Conservation (phyloP, 2,329 filamentous ascomycete species). For the Aspergillus hiratsukae region DNA sequence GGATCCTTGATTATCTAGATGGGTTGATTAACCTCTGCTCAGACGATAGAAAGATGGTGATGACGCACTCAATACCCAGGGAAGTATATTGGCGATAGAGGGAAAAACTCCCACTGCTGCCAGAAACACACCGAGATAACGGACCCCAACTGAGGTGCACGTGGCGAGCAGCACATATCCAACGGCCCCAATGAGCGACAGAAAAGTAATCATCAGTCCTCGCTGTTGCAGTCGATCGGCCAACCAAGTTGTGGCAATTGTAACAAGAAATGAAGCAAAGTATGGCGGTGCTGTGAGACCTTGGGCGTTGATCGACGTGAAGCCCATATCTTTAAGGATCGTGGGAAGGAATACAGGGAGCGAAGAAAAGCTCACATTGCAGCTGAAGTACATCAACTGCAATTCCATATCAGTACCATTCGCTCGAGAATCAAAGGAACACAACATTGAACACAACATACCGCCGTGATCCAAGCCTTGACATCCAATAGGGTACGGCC, state of each 20-base stretch:
- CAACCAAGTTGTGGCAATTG: slow-evolving; percentile 57
- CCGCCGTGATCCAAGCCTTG: slow-evolving; percentile 47
- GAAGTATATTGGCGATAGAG: slow-evolving; percentile 65
- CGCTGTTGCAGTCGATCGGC: slow-evolving; percentile 64
- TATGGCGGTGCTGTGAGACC: slow-evolving; percentile 69
- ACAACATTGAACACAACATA: slow-evolving; percentile 26
- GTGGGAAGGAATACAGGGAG: slow-evolving; percentile 62
- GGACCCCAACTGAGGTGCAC: slow-evolving; percentile 45
- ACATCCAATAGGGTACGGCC: slow-evolving; percentile 41
- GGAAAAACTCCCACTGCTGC: slow-evolving; percentile 62
- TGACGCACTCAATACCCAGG: slow-evolving; percentile 56
- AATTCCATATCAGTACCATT: neutral
- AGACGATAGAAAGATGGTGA: neutral
- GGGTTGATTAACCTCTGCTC: neutral
- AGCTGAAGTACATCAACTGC: slow-evolving; percentile 55
- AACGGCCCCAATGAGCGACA: slow-evolving; percentile 54
- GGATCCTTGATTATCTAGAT: slow-evolving; percentile 62
- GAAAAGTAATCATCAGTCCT: slow-evolving; percentile 53
- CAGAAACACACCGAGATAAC: slow-evolving; percentile 52
- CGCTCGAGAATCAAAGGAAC: neutral
- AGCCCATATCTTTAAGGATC: slow-evolving; percentile 64
- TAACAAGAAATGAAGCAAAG: slow-evolving; percentile 61
- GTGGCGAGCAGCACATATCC: slow-evolving; percentile 64
- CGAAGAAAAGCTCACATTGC: slow-evolving; percentile 62
- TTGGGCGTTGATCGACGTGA: slow-evolving; percentile 62